Conservation (phyloP, 2,329 filamentous ascomycete species). For the Raffaelea deltoideospora region DNA sequence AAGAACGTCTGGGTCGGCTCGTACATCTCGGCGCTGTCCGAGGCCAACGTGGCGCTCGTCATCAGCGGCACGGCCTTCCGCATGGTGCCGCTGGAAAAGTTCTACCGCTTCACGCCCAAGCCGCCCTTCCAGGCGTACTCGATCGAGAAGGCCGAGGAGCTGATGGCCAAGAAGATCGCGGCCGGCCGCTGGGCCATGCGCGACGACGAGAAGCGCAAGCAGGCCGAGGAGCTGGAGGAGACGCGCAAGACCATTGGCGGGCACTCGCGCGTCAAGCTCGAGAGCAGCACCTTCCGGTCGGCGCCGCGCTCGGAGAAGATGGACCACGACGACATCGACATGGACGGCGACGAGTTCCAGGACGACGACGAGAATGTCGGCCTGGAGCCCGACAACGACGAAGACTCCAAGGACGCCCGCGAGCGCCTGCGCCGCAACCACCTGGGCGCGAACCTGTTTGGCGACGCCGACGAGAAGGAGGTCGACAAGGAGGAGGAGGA, state of each 20-base stretch:
- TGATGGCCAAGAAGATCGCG: constrained; percentile 64
- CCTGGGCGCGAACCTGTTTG: constrained; percentile 74
- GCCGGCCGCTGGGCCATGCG: constrained; percentile 70
- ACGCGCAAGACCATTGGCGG: constrained; percentile 36
- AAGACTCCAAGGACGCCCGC: constrained; percentile 59
- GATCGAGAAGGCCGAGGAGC: constrained; percentile 72
- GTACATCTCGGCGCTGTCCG: constrained; percentile 78
- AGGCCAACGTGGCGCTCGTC: constrained; percentile 67
- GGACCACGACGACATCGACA: constrained; percentile 56
- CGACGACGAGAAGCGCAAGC: constrained; percentile 42
- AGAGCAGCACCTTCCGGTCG: constrained; percentile 47
- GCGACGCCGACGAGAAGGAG: constrained; percentile 51
- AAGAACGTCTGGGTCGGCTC: constrained; percentile 89
- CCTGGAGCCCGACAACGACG: constrained; percentile 66
- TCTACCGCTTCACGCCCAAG: constrained; percentile 77
- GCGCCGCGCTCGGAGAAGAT: constrained; percentile 48
- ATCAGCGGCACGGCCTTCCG: constrained; percentile 57
- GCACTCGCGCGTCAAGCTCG: constrained; percentile 48
- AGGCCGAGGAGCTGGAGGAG: constrained; percentile 46
- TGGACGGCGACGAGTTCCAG: constrained; percentile 62
- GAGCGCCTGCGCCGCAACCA: constrained; percentile 66
- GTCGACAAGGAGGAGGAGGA: constrained; percentile 63
- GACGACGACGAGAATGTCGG: constrained; percentile 72
- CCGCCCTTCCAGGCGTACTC: constrained; percentile 64
- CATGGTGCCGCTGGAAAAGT: constrained; percentile 88